Base-by-base conservation (phyloP, 108 stramenopile genomes). In the Chaetoceros tenuissimus region DNA sequence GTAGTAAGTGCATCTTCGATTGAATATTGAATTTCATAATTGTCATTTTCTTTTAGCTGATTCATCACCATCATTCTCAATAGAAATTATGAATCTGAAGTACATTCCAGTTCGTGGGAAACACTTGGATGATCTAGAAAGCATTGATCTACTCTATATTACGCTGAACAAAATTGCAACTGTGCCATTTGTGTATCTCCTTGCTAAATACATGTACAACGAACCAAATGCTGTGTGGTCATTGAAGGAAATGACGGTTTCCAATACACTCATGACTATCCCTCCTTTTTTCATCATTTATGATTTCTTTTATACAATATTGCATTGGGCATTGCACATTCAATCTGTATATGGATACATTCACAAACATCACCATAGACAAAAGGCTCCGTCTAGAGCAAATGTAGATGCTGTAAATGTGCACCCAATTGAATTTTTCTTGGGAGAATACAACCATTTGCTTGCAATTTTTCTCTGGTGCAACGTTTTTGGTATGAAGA, bases 301-400 rank as follows among this genome's bases (percentile, higher is more conserved):
- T 67, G 97, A 98, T 71, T 84, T 97, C 52, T 86, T 92, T 71
- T 98, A 98, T 75, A 94, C 90, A 2, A 71, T 84, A 19, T 75
- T 98, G 28, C 97, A 98, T 55, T 87, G 93, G 69, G 66, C 78
- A 10, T 73, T 98, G 17, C 97, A 98, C 68, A 63, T 92, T 23
- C 87, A 89, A 50, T 66, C 81, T 2, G 54, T 97, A 2, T 98
- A 98, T 63, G 73, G 74, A 1, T 77, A 67, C 62, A 74, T 98
- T 47, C 97, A 98, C 84, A 98, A 97, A 75, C 97, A 98, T 75
- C 97, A 98, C 59, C 97, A 98, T 60, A 73, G 74, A 34, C 96
- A 98, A 75, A 96, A 96, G 65, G 96, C 95, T 0, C 97, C 97
- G 10, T 65, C 84, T 21, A 74, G 97, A 16, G 97, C 94, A 24